Conservation (phyloP, 1,284 basidiomycete species). For the Baeospora myosura region DNA sequence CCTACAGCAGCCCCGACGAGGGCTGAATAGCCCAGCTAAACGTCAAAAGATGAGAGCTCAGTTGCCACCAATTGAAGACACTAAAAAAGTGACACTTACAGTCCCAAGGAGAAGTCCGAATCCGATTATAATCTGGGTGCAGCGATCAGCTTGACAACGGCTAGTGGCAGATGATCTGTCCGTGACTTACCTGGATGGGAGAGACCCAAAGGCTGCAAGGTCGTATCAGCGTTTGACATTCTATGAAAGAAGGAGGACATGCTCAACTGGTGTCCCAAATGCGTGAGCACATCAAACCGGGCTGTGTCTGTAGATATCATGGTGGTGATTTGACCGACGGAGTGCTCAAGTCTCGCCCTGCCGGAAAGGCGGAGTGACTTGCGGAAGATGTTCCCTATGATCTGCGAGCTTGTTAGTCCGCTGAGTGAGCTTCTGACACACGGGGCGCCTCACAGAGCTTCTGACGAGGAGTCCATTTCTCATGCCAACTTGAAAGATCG, state of each 20-base stretch:
- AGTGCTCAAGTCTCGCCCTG: slow-evolving; percentile 51
- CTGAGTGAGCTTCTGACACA: not conserved
- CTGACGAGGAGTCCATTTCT: slow-evolving; percentile 43
- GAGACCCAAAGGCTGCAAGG: slow-evolving; percentile 44
- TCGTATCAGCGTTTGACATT: slow-evolving; percentile 7
- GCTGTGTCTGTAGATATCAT: slow-evolving; percentile 62
- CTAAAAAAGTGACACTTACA: slow-evolving; percentile 23
- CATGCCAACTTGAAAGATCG: slow-evolving; percentile 36
- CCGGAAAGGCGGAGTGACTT: slow-evolving; percentile 67
- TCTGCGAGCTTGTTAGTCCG: slow-evolving; percentile 18
- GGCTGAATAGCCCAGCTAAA: slow-evolving; percentile 58
- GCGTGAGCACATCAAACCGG: slow-evolving; percentile 44
- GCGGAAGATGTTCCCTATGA: slow-evolving; percentile 65
- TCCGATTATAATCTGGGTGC: slow-evolving; percentile 56
- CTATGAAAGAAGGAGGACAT: too few species aligned
- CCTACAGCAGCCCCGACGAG: slow-evolving; percentile 57
- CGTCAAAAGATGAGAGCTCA: slow-evolving; percentile 2
- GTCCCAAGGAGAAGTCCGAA: slow-evolving; percentile 59
- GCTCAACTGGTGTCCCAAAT: slow-evolving; percentile 41
- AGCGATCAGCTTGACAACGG: too few species aligned
- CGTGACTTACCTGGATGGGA: too few species aligned
- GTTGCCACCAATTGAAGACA: not conserved
- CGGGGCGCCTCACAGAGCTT: slow-evolving; percentile 34
- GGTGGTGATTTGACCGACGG: slow-evolving; percentile 62
- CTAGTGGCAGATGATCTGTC: too few species aligned